Conservation (phyloP, 2,329 filamentous ascomycete genomes). For the Trichoderma aggressivum region DNA sequence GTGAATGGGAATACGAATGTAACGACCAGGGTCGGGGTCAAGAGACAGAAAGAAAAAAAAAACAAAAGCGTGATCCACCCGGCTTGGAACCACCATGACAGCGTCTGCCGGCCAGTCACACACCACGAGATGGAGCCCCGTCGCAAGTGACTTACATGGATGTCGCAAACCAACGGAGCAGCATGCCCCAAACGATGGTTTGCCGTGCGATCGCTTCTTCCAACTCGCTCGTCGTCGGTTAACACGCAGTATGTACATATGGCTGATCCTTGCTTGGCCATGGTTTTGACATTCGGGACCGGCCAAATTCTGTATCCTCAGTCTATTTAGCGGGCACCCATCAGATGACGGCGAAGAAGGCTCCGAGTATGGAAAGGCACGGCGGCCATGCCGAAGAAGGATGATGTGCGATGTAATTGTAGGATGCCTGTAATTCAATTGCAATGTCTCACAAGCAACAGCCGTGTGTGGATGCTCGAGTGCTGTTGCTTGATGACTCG, state of each 20-base stretch:
- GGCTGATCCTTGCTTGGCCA: background rate
- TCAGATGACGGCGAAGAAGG: background rate
- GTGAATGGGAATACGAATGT: background rate
- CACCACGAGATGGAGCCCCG: background rate
- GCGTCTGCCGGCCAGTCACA: background rate
- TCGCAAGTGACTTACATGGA: constrained; percentile 4
- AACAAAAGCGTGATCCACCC: background rate
- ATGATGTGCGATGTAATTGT: background rate
- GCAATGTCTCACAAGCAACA: background rate
- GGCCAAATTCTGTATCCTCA: background rate
- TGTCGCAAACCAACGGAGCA: background rate
- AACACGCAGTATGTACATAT: too few relatives aligned
- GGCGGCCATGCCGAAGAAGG: background rate
- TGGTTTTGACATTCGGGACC: background rate
- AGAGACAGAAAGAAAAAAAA: background rate
- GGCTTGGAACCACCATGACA: background rate
- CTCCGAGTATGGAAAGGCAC: background rate
- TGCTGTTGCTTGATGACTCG: background rate
- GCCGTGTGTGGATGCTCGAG: background rate
- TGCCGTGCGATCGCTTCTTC: background rate
- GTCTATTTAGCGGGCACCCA: background rate
- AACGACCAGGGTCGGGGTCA: background rate
- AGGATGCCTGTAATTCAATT: background rate
- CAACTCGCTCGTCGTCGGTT: background rate
- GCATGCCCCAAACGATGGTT: background rate